Base-by-base conservation (phyloP, 2,329 filamentous ascomycete genomes). In the Xylaria sp. region DNA sequence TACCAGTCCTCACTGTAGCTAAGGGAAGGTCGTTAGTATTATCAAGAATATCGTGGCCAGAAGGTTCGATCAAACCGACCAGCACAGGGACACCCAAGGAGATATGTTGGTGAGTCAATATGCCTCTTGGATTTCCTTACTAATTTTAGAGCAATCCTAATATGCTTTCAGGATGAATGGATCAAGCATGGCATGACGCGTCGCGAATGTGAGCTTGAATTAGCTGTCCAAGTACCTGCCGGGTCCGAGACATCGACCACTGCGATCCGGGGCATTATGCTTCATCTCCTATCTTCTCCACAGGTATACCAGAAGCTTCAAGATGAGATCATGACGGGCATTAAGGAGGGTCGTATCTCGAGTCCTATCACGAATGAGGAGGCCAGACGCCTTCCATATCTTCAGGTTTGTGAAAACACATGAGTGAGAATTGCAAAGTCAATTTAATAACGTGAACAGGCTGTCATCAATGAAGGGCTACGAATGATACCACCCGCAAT, bases 391-490 rank as follows among this genome's bases (percentile, higher is more conserved):
- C 71, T 76, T 34, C 73, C 75, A 1, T 77, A 76, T 64, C 69
- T 76, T 15, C 75, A 76, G 65, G 75, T 76, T 58, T 32, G 69
- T 46, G 8, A 48, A 32, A 23, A 23, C 1, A 10, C 7, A 8
- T 13, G 10, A 23, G 28, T 2, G 13, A 8, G 13, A 20, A 44
- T 46, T 23, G 1, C 2, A 50, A 39, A 18, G n/a, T 20, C 37
- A 48, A 28, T 8, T 55, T 59, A 51, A 15, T 56, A 58, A 54
- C 15, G 1, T n/a, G 1, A 32, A 34, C 6, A 76, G 75, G 75
- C 75, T 25, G 71, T 77, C 3, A 74, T 77, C 50, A 62, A 72
- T n/a, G 75, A 77, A 68, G 74, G 75, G 2, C 39, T 77, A 7
- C 69, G 74, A 46, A 75, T 76, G 71, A 62, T 74, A 13, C 73